Conservation (phyloP, 331 rosid genomes). For the Quercus tomentella region DNA sequence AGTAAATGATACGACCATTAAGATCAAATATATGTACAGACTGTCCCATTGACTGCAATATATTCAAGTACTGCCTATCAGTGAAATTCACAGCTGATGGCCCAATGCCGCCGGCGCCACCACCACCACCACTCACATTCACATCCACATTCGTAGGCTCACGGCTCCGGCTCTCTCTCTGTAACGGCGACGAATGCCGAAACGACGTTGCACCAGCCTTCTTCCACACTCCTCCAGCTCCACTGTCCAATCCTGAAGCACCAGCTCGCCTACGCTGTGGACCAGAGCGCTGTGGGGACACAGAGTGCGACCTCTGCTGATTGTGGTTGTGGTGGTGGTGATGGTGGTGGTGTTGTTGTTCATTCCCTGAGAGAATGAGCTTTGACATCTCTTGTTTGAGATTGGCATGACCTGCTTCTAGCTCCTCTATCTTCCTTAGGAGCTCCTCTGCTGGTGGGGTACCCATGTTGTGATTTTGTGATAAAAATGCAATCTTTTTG, state of each 20-base stretch:
- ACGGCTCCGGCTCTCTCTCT: slow-evolving; percentile 70
- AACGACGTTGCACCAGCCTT: slow-evolving; percentile 53
- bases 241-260: slow-evolving; percentile 26
- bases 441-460: slow-evolving; percentile 69
- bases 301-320: slow-evolving; percentile 75
- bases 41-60: slow-evolving; percentile 95
- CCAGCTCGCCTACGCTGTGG: slow-evolving; percentile 20
- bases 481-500: not conserved
- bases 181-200: slow-evolving; percentile 82
- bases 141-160: slow-evolving; percentile 30
- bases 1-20: slow-evolving; percentile 55
- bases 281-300: slow-evolving; percentile 81
- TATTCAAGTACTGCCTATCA: slow-evolving; percentile 70
- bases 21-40: slow-evolving; percentile 87
- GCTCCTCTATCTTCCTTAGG: slow-evolving; percentile 75
- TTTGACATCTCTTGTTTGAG: slow-evolving; percentile 80
- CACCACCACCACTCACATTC: not conserved
- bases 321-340: slow-evolving; percentile 11
- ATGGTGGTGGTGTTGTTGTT: slow-evolving; percentile 20
- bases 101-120: slow-evolving; percentile 21
- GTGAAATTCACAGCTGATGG: slow-evolving; percentile 69
- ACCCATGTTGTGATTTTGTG: slow-evolving; percentile 35
- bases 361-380: slow-evolving; percentile 47
- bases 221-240: slow-evolving; percentile 36
- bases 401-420: slow-evolving; percentile 81